phyloP scores from a whole-genome alignment of 768 basidiomycete species.

The Boletales sp. region DNA sequence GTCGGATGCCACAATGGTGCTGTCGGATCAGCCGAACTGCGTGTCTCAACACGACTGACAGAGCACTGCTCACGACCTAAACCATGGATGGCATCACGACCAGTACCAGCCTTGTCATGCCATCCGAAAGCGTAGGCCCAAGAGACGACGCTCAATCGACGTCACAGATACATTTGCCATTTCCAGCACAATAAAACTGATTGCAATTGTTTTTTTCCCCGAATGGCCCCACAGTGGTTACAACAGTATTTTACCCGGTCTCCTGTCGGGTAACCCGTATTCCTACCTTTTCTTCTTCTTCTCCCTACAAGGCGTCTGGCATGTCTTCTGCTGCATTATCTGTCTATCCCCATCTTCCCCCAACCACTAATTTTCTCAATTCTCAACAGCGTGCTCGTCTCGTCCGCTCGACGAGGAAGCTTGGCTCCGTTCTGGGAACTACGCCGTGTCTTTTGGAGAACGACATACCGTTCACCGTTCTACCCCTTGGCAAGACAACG shows the following conservation, averaged over 20 bases:
- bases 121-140: too few relatives aligned
- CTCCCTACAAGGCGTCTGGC: slow-evolving; percentile 6
- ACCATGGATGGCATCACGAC: too few relatives aligned
- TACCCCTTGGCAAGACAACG: slow-evolving; percentile 20
- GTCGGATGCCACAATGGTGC: too few relatives aligned
- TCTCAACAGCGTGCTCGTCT: slow-evolving; percentile 33
- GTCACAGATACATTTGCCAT: not conserved
- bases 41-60: not conserved
- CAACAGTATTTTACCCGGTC: slow-evolving; percentile 4
- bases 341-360: slow-evolving; percentile 25
- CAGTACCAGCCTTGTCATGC: too few relatives aligned
- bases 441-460: slow-evolving; percentile 34
- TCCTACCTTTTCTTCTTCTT: not conserved
- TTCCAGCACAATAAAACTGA: slow-evolving; percentile 12
- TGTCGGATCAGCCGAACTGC: not conserved
- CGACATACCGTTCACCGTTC: slow-evolving; percentile 14
- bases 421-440: slow-evolving; percentile 34
- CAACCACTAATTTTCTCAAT: slow-evolving; percentile 33
- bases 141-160: too few relatives aligned
- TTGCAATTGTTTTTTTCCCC: slow-evolving; percentile 1
- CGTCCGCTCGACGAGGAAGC: slow-evolving; percentile 36
- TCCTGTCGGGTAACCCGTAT: not conserved
- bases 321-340: slow-evolving; percentile 23
- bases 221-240: not conserved
- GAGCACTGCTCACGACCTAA: too few relatives aligned